These are phyloP conservation scores for Chlorella sp. DNA, from an alignment of 139 green algal genomes.

Conservation along the genomic window DNA sequence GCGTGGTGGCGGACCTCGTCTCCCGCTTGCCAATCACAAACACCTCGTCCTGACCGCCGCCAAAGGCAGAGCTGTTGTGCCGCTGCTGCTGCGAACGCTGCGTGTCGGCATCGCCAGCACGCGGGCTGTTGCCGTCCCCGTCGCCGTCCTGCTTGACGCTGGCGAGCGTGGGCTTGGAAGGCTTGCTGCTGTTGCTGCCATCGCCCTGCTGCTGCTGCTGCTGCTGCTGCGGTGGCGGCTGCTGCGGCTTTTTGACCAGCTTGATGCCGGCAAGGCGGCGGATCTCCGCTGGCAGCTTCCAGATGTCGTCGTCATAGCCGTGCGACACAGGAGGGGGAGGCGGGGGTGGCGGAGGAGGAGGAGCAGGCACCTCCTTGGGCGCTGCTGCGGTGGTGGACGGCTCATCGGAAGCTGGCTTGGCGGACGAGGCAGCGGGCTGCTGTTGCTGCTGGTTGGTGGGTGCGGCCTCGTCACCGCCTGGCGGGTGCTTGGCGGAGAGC, in stretches of 20 bases:
- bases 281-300: constrained; percentile 38
- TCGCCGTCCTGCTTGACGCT: not conserved
- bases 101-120: not conserved
- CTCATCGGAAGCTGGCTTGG: no score
- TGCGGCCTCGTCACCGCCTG: no score
- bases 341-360: no score
- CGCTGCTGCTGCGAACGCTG: no score
- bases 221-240: not conserved
- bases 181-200: not conserved
- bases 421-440: no score
- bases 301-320: constrained; percentile 13
- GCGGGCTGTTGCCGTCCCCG: not conserved
- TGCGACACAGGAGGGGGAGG: no score
- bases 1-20: not conserved
- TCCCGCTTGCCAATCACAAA: not conserved
- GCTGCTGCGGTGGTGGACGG: no score
- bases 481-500: no score
- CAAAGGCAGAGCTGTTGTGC: not conserved
- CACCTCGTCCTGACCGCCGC: not conserved
- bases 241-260: constrained; percentile 13
- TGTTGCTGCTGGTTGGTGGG: no score
- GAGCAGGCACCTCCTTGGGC: no score
- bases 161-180: not conserved
- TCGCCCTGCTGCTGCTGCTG: not conserved
- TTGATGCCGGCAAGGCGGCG: constrained; percentile 32